Evolutionary conservation across 2,329 filamentous ascomycete species (phyloP).

Genomic region (Penicillium sp.): DNA sequence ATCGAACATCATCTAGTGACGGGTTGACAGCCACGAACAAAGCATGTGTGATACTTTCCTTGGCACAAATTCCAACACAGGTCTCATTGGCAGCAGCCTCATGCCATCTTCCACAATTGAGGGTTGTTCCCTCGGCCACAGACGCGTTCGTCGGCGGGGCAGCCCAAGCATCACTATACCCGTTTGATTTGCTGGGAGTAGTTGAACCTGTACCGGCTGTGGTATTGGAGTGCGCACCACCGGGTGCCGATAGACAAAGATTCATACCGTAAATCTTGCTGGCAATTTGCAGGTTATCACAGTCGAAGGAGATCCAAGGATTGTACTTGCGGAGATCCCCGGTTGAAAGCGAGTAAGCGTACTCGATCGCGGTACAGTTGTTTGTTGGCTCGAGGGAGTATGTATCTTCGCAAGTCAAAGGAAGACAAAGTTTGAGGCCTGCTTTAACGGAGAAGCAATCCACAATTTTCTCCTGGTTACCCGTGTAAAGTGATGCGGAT

Average conservation of each 20-base stretch:
- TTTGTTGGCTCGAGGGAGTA: constrained; percentile 1
- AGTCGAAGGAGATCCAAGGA: constrained; percentile 14
- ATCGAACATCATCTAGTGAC: no score
- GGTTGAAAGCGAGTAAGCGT: background rate
- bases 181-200: no score
- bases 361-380: constrained; percentile 8
- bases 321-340: constrained; percentile 15
- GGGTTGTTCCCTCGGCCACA: constrained; percentile 9
- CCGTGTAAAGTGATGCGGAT: constrained; percentile 22
- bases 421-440: background rate
- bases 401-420: background rate
- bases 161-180: no score
- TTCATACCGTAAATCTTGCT: no score
- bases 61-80: constrained; percentile 4
- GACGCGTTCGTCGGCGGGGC: no score
- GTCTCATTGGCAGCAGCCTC: constrained; percentile 11
- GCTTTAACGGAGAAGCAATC: constrained; percentile 1
- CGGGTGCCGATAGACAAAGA: no score
- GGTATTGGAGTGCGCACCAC: no score
- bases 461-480: constrained; percentile 26
- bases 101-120: constrained; percentile 21
- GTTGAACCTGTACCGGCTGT: no score
- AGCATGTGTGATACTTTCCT: no score
- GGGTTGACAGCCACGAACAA: no score
- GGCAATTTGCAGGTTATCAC: constrained; percentile 1